Evolutionary conservation across 2,329 filamentous ascomycete species (phyloP).

Genomic region (Furcasterigmium sp.): DNA sequence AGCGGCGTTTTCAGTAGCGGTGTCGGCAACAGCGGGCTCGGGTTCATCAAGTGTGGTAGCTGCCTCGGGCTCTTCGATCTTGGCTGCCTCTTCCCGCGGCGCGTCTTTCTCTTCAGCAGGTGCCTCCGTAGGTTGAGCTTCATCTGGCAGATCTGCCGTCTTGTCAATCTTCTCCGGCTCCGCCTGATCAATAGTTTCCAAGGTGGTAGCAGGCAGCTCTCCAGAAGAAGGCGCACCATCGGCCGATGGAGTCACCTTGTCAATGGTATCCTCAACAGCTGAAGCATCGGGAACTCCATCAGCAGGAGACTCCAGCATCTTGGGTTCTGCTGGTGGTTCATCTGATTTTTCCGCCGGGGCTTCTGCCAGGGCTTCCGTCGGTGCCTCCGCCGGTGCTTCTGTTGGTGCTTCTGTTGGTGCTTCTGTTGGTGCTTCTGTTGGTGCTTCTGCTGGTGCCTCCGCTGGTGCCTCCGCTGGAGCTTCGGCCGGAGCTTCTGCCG

Average conservation of each 20-base stretch:
- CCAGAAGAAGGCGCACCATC: too few relatives aligned
- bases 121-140: too few relatives aligned
- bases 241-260: too few relatives aligned
- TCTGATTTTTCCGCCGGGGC: not conserved
- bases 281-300: too few relatives aligned
- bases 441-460: not conserved
- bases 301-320: too few relatives aligned
- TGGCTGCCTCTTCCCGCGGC: not conserved
- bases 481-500: not conserved
- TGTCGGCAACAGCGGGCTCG: conserved; percentile 1
- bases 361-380: not conserved
- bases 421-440: not conserved
- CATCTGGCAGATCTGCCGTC: too few relatives aligned
- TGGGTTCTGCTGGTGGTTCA: not conserved
- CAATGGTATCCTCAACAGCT: too few relatives aligned
- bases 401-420: not conserved
- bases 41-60: too few relatives aligned
- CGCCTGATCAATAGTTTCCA: too few relatives aligned
- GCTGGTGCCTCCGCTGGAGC: not conserved
- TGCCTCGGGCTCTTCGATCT: not conserved
- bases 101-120: too few relatives aligned
- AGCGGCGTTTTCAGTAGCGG: not conserved
- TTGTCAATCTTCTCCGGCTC: too few relatives aligned
- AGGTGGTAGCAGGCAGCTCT: too few relatives aligned
- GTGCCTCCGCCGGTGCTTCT: not conserved